Evolutionary conservation across 306 rosid species (phyloP).

Genomic region (peach (Prunus persica)): DNA sequence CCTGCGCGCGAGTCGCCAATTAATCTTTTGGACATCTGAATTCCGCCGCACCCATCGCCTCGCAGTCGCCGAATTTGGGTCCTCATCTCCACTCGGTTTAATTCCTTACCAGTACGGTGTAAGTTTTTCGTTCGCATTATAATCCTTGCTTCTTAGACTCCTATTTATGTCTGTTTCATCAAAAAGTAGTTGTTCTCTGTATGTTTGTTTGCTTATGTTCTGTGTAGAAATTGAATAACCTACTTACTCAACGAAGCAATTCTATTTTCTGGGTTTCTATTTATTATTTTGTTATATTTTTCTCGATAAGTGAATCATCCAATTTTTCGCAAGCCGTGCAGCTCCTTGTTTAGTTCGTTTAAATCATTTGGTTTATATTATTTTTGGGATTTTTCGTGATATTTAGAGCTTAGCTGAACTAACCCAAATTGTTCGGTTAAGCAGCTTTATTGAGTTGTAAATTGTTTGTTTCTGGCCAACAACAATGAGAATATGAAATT

Average conservation of each 20-base stretch:
- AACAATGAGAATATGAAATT: background rate
- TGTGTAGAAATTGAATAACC: too few species aligned
- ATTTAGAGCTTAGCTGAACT: background rate
- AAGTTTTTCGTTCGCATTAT: background rate
- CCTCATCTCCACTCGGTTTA: background rate
- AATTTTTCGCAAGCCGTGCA: too few species aligned
- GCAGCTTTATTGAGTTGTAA: background rate
- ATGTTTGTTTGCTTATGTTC: too few species aligned
- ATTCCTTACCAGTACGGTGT: background rate
- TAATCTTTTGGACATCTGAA: background rate
- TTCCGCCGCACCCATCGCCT: background rate
- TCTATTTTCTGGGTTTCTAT: too few species aligned
- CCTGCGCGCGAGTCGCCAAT: background rate
- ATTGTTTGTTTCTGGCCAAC: background rate
- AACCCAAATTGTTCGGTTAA: background rate
- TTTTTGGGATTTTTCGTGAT: background rate
- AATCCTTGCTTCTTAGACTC: background rate
- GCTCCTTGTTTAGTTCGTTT: background rate
- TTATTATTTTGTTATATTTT: background rate
- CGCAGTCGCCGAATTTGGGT: background rate
- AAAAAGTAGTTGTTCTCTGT: background rate
- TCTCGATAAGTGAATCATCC: background rate
- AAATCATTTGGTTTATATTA: background rate
- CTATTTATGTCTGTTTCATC: background rate
- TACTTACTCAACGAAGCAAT: too few species aligned